phyloP scores from a whole-genome alignment of 345 rosid genomes.

The Boechera divaricarpa region DNA sequence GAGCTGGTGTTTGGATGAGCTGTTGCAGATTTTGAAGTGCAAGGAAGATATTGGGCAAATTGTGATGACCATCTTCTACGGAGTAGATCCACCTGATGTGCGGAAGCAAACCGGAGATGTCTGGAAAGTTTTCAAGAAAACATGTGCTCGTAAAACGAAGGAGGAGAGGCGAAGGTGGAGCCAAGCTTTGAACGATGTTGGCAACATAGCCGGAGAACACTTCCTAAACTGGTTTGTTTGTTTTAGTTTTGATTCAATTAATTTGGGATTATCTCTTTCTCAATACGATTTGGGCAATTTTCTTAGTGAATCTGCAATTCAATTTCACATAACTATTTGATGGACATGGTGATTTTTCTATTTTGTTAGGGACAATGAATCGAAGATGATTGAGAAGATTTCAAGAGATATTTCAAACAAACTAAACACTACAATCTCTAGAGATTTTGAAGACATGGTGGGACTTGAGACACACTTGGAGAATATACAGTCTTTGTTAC shows the following conservation, averaged over 20 bases:
- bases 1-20: slow-evolving; percentile 17
- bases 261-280: too few relatives aligned
- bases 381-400: background rate
- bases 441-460: background rate
- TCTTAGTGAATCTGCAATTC: too few relatives aligned
- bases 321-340: too few relatives aligned
- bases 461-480: background rate
- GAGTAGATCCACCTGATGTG: background rate
- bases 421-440: background rate
- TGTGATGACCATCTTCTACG: background rate
- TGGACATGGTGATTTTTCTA: too few relatives aligned
- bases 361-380: too few relatives aligned
- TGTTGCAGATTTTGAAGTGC: background rate
- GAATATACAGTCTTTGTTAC: background rate
- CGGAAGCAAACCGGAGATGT: background rate
- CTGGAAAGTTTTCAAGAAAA: background rate
- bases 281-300: too few relatives aligned
- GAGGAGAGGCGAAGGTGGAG: background rate
- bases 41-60: background rate
- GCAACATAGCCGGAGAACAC: slow-evolving; percentile 1
- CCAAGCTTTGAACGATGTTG: background rate
- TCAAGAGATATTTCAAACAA: background rate
- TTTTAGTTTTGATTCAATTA: too few relatives aligned
- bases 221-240: background rate
- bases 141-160: background rate